These are phyloP conservation scores for Quercus phellos DNA, from an alignment of 331 rosid species.

Conservation along the genomic window DNA sequence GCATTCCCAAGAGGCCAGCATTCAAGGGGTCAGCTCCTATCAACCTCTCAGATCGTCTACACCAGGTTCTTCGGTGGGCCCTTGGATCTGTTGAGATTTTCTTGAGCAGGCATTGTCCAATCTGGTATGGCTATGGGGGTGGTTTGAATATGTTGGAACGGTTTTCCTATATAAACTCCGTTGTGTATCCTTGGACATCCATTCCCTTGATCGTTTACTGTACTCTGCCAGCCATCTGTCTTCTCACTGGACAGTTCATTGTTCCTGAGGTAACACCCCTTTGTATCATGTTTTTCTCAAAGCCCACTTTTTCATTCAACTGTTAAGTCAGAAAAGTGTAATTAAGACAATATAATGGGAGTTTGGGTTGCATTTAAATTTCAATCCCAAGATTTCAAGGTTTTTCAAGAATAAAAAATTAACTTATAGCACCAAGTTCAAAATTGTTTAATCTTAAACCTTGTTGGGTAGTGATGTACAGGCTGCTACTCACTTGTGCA, in stretches of 20 bases:
- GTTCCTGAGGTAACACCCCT: conserved; percentile 77
- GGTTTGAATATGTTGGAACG: conserved; percentile 86
- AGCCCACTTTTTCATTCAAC: neutral
- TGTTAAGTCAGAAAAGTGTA: neutral
- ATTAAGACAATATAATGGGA: neutral
- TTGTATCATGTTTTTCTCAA: neutral
- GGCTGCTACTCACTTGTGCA: neutral
- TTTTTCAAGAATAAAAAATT: neutral
- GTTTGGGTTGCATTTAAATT: neutral
- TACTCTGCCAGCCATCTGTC: conserved; percentile 93
- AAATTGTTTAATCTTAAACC: neutral
- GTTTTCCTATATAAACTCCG: conserved; percentile 88
- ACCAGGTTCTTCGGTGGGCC: conserved; percentile 99
- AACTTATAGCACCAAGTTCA: neutral
- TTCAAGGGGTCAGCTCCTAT: conserved; percentile 98
- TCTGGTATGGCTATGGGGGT: conserved; percentile 95
- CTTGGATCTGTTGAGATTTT: conserved; percentile 94
- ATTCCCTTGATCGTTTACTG: conserved; percentile 86
- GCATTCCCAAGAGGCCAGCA: conserved; percentile 83
- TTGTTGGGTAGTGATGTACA: neutral
- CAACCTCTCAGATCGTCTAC: conserved; percentile 87
- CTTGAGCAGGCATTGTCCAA: conserved; percentile 89
- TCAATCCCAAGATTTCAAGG: too few relatives aligned
- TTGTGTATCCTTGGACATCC: conserved; percentile 94
- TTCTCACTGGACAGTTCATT: conserved; percentile 85